Conservation (phyloP, 2,329 filamentous ascomycete genomes). For the Fusarium odoratissimum region DNA sequence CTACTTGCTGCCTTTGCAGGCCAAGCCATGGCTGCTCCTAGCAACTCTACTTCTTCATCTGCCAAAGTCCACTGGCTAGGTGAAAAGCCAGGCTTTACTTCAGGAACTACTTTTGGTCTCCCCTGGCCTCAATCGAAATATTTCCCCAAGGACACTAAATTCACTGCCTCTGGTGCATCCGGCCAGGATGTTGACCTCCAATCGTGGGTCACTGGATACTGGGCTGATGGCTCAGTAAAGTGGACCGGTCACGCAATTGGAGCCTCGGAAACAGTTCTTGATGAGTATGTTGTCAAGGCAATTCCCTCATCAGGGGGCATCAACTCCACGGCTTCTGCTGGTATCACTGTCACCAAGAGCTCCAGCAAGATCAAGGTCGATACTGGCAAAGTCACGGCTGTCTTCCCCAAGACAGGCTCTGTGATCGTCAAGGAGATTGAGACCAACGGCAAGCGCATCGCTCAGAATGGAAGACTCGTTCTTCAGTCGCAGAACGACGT, state of each 20-base stretch:
- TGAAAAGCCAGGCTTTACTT: constrained; percentile 48
- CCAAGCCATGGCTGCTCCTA: constrained; percentile 23
- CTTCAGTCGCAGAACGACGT: constrained; percentile 64
- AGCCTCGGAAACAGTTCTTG: constrained; percentile 52
- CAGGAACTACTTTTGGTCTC: constrained; percentile 57
- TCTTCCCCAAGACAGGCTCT: constrained; percentile 57
- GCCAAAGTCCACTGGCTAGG: constrained; percentile 55
- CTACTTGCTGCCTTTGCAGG: constrained; percentile 22
- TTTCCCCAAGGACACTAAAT: constrained; percentile 51
- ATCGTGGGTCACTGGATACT: constrained; percentile 69
- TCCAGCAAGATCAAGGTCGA: constrained; percentile 52
- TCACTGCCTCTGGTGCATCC: constrained; percentile 47
- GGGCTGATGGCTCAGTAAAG: constrained; percentile 70
- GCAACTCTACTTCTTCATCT: constrained; percentile 36
- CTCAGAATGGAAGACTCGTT: constrained; percentile 61
- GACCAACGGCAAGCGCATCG: constrained; percentile 57
- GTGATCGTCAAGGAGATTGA: constrained; percentile 54
- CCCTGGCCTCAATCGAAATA: constrained; percentile 57
- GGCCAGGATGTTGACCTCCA: constrained; percentile 48
- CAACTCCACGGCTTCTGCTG: constrained; percentile 21
- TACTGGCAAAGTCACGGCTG: constrained; percentile 57
- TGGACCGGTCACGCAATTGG: constrained; percentile 70
- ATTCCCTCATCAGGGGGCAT: constrained; percentile 6
- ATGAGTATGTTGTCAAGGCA: constrained; percentile 55
- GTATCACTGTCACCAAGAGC: constrained; percentile 32